These are phyloP conservation scores for Teunomyces aglyptinius DNA, from an alignment of 805 yeast species.

Conservation along the genomic window DNA sequence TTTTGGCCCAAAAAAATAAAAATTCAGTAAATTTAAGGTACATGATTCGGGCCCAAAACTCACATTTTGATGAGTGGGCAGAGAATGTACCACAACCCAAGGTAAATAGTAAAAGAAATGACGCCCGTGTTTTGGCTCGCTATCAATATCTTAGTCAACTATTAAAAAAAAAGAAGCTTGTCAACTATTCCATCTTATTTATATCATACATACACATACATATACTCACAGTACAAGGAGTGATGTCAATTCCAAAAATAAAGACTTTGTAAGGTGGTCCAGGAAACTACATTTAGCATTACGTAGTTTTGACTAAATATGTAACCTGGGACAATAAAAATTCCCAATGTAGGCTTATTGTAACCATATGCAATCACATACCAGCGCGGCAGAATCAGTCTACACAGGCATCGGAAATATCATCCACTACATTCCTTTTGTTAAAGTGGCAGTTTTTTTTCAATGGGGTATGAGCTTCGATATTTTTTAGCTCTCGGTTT, in stretches of 20 bases:
- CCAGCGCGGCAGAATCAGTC: not conserved
- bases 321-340: not conserved
- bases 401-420: not conserved
- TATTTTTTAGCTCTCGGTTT: constrained; percentile 1
- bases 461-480: not conserved
- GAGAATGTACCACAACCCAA: not conserved
- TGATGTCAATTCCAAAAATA: not conserved
- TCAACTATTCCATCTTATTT: not conserved
- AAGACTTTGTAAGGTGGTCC: not conserved
- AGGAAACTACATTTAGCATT: not conserved
- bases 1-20: not conserved
- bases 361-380: not conserved
- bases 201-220: not conserved
- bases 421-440: not conserved
- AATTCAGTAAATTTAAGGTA: not conserved
- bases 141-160: not conserved
- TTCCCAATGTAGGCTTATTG: not conserved
- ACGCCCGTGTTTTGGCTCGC: not conserved
- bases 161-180: not conserved
- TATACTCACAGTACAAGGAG: not conserved
- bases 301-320: not conserved
- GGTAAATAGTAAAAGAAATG: not conserved
- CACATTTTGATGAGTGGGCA: not conserved
- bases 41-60: not conserved
- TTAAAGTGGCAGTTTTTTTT: not conserved